Conservation (phyloP, 2,329 filamentous ascomycete species). For the Diaporthe capsici region DNA sequence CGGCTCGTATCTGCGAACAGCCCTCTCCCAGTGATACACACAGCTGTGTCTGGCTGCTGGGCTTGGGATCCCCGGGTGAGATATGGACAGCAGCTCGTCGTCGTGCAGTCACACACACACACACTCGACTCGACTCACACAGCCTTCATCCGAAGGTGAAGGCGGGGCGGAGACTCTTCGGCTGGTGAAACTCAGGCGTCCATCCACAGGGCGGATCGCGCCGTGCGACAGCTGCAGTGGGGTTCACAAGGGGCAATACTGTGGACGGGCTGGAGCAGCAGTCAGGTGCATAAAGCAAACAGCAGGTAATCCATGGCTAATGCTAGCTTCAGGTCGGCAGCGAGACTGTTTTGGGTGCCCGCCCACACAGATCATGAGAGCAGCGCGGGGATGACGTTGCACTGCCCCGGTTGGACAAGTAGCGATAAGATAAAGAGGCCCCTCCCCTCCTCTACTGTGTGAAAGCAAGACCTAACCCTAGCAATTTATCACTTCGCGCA, state of each 20-base stretch:
- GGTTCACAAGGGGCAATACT: conserved; percentile 1
- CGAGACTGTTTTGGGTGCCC: neutral
- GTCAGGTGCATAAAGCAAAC: conserved; percentile 17
- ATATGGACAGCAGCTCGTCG: conserved; percentile 5
- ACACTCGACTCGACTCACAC: neutral
- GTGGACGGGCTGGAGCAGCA: neutral
- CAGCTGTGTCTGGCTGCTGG: neutral
- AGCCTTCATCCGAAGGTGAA: neutral
- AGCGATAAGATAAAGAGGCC: conserved; percentile 11
- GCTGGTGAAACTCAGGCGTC: conserved; percentile 30
- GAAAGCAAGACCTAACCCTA: neutral
- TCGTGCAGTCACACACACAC: neutral
- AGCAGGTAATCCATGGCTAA: conserved; percentile 13
- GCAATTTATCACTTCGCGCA: neutral
- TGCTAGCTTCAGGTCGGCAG: conserved; percentile 19
- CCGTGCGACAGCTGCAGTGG: conserved; percentile 17
- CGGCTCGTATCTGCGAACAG: conserved; percentile 2
- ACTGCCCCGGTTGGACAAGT: conserved; percentile 7
- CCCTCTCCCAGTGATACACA: neutral
- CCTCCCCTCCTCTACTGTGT: neutral
- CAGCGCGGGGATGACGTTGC: conserved; percentile 25
- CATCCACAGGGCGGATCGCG: conserved; percentile 16
- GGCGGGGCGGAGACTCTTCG: conserved; percentile 3
- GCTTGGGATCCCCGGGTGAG: neutral
- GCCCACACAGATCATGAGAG: conserved; percentile 11